Base-by-base conservation (phyloP, 345 rosid genomes). In the Hibiscus tridactylites region DNA sequence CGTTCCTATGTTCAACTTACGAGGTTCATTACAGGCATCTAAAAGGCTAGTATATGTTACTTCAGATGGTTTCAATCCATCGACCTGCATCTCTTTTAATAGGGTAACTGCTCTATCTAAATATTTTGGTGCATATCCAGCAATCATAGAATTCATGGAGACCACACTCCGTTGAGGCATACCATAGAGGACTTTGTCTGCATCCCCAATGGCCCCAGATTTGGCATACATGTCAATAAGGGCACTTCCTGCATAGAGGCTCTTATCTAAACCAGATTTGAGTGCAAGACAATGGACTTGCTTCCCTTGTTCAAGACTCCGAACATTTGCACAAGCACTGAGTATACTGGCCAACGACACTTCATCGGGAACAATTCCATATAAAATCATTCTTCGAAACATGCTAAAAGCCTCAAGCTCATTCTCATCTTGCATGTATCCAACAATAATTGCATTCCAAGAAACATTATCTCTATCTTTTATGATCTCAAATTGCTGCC, bases 401-500 rank as follows among this genome's bases (percentile, higher is more conserved):
- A 90, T 80, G 64, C 71, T 73, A 75, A 91, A 90, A 76, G 91
- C 98, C 83, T 88, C 87, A 73, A 65, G 31, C 62, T 85, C 89
- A 39, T 90, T 82, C 80, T 81, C 91, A 73, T 88, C 88, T 76
- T 90, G 94, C 80, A 83, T 92, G 80, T 88, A 91, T 69, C 98
- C 90, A 68, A 86, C 94, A 75, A 93, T 88, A 65, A 93, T 88
- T 74, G 97, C 91, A 85, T 93, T 93, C 98, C 98, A 93, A 3
- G 98, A 86, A 74, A 91, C 81, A 73, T 78, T 80, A 76, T 93
- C 96, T 71, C 62, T 81, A 70, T 74, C 75, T 68, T 75, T 67
- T 75, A 91, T 84, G 54, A 66, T 75, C 77, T 93, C 96, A 79
- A 93, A 91, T 77, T 85, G 85, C 53, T 79, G 69, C 73, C 91